These are phyloP conservation scores for Alternaria arbusti DNA, from an alignment of 2,329 filamentous ascomycete genomes.

Conservation along the genomic window DNA sequence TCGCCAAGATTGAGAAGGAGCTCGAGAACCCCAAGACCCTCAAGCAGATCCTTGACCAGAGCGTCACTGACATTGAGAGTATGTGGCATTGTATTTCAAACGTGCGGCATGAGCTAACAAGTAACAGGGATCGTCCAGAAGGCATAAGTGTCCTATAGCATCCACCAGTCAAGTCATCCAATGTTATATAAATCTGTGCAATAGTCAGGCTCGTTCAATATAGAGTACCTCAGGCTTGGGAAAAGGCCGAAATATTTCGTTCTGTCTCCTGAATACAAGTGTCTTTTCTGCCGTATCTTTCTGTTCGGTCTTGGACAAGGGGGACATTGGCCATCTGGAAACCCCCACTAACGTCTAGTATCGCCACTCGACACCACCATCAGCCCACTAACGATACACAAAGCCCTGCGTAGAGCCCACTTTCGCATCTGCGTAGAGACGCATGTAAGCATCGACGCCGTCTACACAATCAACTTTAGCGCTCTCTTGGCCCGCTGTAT, in stretches of 20 bases:
- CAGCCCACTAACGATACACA: not conserved
- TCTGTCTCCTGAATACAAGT: constrained; percentile 14
- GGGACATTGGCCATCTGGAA: not conserved
- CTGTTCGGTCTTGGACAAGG: not conserved
- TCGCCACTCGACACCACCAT: not conserved
- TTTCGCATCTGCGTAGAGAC: not conserved
- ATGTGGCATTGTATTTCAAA: constrained; percentile 44
- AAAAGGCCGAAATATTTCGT: constrained; percentile 32
- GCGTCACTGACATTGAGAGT: constrained; percentile 96
- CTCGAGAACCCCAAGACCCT: constrained; percentile 96
- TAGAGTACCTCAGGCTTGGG: constrained; percentile 38
- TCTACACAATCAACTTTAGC: not conserved
- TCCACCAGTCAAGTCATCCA: constrained; percentile 35
- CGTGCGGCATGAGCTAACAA: constrained; percentile 22
- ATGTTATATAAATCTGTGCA: constrained; percentile 52
- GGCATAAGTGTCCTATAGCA: constrained; percentile 43
- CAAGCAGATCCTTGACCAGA: constrained; percentile 98
- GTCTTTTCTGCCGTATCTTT: not conserved
- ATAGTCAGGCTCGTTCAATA: constrained; percentile 48
- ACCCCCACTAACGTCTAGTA: not conserved
- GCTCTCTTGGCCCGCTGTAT: not conserved
- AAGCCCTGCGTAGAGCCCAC: not conserved
- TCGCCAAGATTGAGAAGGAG: constrained; percentile 98
- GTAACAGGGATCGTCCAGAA: constrained; percentile 47
- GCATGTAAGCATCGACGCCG: not conserved